These are phyloP conservation scores for Phoma sp. DNA, from an alignment of 2,329 filamentous ascomycete species.

Conservation along the genomic window DNA sequence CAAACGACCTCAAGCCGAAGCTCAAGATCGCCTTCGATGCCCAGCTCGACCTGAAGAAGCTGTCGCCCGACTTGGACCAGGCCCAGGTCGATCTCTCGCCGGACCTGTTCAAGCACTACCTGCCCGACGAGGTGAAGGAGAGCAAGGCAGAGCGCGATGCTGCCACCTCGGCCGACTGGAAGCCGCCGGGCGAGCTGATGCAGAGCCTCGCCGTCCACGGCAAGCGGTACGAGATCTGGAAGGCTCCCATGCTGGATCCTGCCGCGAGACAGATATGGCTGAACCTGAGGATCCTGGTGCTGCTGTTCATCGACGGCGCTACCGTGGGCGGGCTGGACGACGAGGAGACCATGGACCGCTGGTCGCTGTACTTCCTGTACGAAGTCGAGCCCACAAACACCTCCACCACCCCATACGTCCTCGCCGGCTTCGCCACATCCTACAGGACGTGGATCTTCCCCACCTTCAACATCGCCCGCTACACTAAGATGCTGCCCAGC, in stretches of 20 bases:
- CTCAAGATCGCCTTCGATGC: conserved; percentile 74
- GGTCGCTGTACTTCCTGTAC: conserved; percentile 86
- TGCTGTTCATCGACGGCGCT: conserved; percentile 94
- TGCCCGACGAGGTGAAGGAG: conserved; percentile 55
- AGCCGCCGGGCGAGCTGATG: conserved; percentile 78
- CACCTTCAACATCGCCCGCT: conserved; percentile 51
- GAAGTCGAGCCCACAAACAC: conserved; percentile 44
- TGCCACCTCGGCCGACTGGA: conserved; percentile 55
- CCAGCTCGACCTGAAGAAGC: conserved; percentile 74
- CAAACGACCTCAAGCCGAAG: conserved; percentile 80
- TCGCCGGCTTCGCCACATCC: conserved; percentile 88
- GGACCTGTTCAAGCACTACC: conserved; percentile 55
- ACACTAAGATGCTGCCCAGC: conserved; percentile 44
- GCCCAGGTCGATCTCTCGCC: conserved; percentile 69
- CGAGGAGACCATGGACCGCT: conserved; percentile 76
- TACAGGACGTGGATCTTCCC: conserved; percentile 81
- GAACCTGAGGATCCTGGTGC: conserved; percentile 82
- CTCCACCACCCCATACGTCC: conserved; percentile 64
- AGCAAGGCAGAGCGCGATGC: conserved; percentile 14
- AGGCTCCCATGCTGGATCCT: conserved; percentile 74
- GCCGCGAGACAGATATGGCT: conserved; percentile 75
- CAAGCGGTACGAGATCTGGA: conserved; percentile 83
- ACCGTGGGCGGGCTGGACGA: conserved; percentile 75
- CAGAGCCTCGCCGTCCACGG: conserved; percentile 68
- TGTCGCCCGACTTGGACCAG: conserved; percentile 65